These are phyloP conservation scores for Sporobolomyces pararoseus DNA, from an alignment of 768 basidiomycete genomes.

Conservation along the genomic window DNA sequence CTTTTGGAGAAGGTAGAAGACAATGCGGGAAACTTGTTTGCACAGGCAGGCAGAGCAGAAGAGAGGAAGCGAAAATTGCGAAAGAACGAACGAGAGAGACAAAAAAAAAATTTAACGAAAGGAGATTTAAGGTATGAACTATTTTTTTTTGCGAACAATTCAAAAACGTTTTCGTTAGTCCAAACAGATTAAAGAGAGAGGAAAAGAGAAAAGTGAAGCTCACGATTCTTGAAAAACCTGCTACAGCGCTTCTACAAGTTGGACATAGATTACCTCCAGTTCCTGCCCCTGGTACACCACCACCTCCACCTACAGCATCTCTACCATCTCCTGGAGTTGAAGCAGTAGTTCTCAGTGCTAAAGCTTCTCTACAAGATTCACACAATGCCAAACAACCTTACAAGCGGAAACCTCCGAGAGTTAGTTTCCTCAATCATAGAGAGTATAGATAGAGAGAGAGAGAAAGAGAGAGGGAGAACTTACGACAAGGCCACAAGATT, in stretches of 20 bases:
- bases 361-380: slow-evolving; percentile 25
- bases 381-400: slow-evolving; percentile 34
- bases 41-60: no score
- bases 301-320: neutral
- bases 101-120: no score
- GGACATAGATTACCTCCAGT: slow-evolving; percentile 7
- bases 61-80: no score
- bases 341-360: slow-evolving; percentile 14
- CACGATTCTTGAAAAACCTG: slow-evolving; percentile 18
- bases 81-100: no score
- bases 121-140: slow-evolving; percentile 8
- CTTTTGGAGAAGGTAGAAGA: no score
- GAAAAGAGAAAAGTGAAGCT: neutral
- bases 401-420: no score
- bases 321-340: neutral
- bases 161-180: no score
- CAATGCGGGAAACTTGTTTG: no score
- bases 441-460: neutral
- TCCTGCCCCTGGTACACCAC: neutral
- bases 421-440: neutral
- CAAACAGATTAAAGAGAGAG: neutral
- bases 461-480: neutral
- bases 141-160: no score
- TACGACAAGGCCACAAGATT: slow-evolving; percentile 38
- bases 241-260: slow-evolving; percentile 6